Evolutionary conservation across 768 basidiomycete genomes (phyloP), one percentile per base, ranked within the genome.

Genomic region (Suillus subaureus): DNA sequence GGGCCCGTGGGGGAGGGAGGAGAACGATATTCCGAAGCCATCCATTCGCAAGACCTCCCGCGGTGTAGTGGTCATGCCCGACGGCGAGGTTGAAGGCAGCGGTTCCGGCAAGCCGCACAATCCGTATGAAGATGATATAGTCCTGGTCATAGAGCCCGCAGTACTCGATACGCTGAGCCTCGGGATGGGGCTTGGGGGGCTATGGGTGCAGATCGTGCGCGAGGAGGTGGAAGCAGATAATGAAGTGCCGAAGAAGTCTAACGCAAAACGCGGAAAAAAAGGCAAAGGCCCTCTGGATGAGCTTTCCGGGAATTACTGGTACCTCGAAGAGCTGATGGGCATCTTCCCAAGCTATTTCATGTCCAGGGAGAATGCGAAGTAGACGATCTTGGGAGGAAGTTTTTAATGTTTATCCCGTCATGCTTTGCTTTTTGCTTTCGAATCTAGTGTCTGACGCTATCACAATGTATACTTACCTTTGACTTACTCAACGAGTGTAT

Each of bases 151-250:
- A 15, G 80, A 84, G 45, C 81, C 84, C 7, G 75, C 75, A 8
- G 69, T 81, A 0, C 72, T 84, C 9, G 78, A 82, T 1, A 74
- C 76, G 43, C 70, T 90, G 43, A 69, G 72, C 3, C 70, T 72
- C 0, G 73, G 68, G 6, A 76, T 81, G 6, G 88, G 87, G 0
- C 68, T 92, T 16, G 83, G 82, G 4, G 89, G 85, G 23, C 84
- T 87, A 55, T 93, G 87, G 85, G 85, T 92, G 26, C 90, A 93
- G 76, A 79, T 92, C 15, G 85, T 77, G 35, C 82, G 85, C 37
- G 72, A 69, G 57, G 64, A 73, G 13, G 60, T 67, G 55, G 68
- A 62, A 2, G 61, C 58, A 8, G 69, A 42, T 1, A 63, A 62
- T 21, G 47, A 23, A 16, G 57, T 26, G 0, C 62, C 65, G 2